These are phyloP conservation scores for Lactifluus pinguis DNA, from an alignment of 768 basidiomycete genomes.

Conservation along the genomic window DNA sequence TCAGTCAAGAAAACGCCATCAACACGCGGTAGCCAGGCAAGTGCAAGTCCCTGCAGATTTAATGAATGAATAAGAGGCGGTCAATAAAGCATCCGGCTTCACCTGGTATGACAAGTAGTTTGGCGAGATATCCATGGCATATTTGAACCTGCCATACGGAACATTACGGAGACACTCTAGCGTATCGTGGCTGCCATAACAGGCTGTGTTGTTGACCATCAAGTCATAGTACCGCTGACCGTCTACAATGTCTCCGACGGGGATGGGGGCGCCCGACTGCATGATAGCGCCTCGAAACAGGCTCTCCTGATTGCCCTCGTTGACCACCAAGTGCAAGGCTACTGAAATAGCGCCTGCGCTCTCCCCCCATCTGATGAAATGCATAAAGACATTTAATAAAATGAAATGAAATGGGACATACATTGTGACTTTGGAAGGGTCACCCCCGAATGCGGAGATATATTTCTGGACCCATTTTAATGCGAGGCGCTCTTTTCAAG, in stretches of 20 bases:
- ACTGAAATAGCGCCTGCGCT: constrained; percentile 33
- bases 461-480: constrained; percentile 36
- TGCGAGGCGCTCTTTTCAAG: constrained; percentile 26
- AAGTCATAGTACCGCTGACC: constrained; percentile 20
- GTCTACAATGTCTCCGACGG: constrained; percentile 15
- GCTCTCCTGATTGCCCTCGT: constrained; percentile 20
- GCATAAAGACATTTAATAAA: no score
- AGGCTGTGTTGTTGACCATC: constrained; percentile 18
- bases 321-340: constrained; percentile 23
- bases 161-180: constrained; percentile 19
- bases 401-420: neutral
- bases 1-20: constrained; percentile 17
- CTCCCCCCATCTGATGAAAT: constrained; percentile 25
- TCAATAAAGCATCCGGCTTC: no score
- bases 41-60: neutral
- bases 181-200: constrained; percentile 16
- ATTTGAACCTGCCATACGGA: constrained; percentile 1
- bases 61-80: neutral
- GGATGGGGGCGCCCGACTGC: constrained; percentile 23
- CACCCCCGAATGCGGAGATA: constrained; percentile 34
- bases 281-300: constrained; percentile 23
- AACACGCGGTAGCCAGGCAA: no score
- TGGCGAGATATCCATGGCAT: constrained; percentile 16
- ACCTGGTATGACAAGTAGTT: constrained; percentile 16
- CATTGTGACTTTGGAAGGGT: constrained; percentile 28